These are phyloP conservation scores for Monosporascus sp. DNA, from an alignment of 2,329 filamentous ascomycete species.

Conservation along the genomic window DNA sequence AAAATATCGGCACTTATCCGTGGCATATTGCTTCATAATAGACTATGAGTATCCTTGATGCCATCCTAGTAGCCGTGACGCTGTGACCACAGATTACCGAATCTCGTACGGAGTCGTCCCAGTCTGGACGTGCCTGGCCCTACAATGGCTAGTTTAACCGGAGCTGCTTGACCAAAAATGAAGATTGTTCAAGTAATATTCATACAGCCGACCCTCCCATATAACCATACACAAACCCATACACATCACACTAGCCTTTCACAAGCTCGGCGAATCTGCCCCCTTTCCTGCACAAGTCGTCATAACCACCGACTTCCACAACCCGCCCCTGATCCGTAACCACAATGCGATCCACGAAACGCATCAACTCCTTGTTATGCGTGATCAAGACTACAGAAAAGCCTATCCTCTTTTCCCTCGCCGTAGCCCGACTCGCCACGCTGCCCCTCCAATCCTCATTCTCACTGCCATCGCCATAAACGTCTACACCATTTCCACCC, in stretches of 20 bases:
- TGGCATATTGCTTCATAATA: too few species aligned
- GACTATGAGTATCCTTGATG: too few species aligned
- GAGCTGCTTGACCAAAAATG: too few species aligned
- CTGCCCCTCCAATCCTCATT: slow-evolving; percentile 5
- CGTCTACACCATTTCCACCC: slow-evolving; percentile 2
- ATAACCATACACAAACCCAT: slow-evolving; percentile 2
- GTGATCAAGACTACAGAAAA: slow-evolving; percentile 78
- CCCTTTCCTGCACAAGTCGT: slow-evolving; percentile 44
- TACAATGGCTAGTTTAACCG: too few species aligned
- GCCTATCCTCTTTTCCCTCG: neutral
- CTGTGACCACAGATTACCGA: too few species aligned
- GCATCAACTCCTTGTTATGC: slow-evolving; percentile 83
- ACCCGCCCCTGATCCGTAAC: slow-evolving; percentile 64
- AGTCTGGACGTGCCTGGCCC: too few species aligned
- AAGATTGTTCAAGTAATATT: neutral
- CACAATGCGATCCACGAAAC: slow-evolving; percentile 65
- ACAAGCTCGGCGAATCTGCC: slow-evolving; percentile 43
- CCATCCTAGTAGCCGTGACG: too few species aligned
- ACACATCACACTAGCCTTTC: slow-evolving; percentile 14
- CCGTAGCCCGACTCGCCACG: slow-evolving; percentile 15
- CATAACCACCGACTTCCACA: slow-evolving; percentile 62
- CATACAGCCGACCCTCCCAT: neutral
- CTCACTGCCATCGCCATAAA: neutral
- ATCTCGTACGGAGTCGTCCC: too few species aligned
- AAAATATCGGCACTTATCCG: too few species aligned